Evolutionary conservation across 75 land plant species (phyloP).

Genomic region (Cryptomeria japonica): DNA sequence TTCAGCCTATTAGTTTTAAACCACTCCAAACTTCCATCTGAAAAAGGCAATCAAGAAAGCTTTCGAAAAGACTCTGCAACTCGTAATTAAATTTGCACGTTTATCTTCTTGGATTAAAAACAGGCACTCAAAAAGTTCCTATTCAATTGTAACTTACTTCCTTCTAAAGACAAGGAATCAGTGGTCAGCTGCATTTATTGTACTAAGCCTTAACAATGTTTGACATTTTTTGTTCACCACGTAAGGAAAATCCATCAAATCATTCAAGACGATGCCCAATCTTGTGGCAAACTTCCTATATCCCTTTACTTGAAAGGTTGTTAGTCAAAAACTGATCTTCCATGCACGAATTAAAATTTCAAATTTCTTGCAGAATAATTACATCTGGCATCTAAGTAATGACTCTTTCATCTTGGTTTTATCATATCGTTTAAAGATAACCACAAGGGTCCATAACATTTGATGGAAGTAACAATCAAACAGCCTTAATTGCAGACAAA

Average conservation of each 20-base stretch:
- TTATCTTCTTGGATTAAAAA: neutral
- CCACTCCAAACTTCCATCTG: neutral
- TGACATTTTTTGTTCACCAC: neutral
- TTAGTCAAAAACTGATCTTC: neutral
- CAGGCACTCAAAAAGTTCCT: neutral
- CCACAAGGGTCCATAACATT: neutral
- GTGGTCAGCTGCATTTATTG: neutral
- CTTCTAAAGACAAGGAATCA: neutral
- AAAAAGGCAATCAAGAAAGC: neutral
- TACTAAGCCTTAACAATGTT: neutral
- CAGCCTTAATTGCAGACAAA: neutral
- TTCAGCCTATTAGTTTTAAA: neutral
- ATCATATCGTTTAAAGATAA: neutral
- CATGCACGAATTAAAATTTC: neutral
- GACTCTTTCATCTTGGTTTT: no score
- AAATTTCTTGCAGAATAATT: neutral
- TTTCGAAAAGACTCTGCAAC: neutral
- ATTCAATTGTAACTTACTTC: neutral
- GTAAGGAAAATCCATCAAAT: neutral
- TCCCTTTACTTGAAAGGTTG: neutral
- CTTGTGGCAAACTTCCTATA: neutral
- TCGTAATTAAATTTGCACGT: neutral
- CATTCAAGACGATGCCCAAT: neutral
- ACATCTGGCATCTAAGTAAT: neutral
- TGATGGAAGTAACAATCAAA: neutral